phyloP scores from a whole-genome alignment of 305 asterid genomes.

The Fraxinus paxiana region DNA sequence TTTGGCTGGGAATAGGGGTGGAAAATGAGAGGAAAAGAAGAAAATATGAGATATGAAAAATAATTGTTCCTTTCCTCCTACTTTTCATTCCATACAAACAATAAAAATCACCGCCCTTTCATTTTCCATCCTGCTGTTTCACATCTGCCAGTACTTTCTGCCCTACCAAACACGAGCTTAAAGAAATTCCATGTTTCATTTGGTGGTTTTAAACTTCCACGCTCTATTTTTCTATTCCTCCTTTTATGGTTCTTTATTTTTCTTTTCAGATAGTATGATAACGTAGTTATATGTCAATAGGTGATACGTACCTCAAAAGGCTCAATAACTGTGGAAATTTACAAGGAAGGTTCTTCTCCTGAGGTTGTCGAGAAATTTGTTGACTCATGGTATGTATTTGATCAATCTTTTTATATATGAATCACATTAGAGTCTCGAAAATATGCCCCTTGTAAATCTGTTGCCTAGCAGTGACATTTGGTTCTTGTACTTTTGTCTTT shows the following conservation, averaged over 20 bases:
- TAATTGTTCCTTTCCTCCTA: not conserved
- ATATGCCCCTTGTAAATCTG: not conserved
- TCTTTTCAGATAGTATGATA: constrained; percentile 10
- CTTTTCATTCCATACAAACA: not conserved
- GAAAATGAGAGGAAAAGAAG: too few species aligned
- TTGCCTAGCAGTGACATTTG: not conserved
- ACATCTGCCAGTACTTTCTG: not conserved
- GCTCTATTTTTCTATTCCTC: constrained; percentile 16
- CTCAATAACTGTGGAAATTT: constrained; percentile 67
- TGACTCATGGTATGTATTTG: constrained; percentile 50
- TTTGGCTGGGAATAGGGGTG: too few species aligned
- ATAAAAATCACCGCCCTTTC: constrained; percentile 1
- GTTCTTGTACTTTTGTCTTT: not conserved
- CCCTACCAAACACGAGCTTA: not conserved
- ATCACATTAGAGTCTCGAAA: constrained; percentile 13
- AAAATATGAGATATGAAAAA: not conserved
- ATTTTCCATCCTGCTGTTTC: not conserved
- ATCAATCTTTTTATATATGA: constrained; percentile 8
- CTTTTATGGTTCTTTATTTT: not conserved
- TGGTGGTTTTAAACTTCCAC: constrained; percentile 12
- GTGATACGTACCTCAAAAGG: constrained; percentile 79
- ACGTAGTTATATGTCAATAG: constrained; percentile 34
- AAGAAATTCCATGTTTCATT: not conserved
- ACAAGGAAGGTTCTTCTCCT: constrained; percentile 83
- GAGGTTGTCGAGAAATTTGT: constrained; percentile 66